Evolutionary conservation across 345 rosid species (phyloP), one percentile per base, ranked within the genome.

Genomic region (Gossypium thurberi): DNA sequence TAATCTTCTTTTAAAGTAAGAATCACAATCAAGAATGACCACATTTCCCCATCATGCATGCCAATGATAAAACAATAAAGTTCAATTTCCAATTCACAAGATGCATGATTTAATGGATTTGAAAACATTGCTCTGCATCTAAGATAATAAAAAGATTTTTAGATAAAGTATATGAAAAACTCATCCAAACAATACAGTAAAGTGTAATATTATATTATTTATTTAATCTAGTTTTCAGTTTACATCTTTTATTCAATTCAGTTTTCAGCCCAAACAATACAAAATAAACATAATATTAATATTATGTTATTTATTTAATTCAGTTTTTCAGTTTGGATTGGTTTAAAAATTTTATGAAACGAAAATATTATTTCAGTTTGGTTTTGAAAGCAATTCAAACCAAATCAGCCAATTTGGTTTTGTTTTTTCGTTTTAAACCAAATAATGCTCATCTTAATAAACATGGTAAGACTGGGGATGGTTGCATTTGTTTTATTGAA

Each of bases 1-100:
- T 63, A 40, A 63, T 63, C 67, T 37, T 63, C 48, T 40, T 37
- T 43, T n/a, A 68, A 48, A 68, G 57, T 48, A 50, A n/a, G 58
- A 48, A 68, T 15, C 17, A 46, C 21, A 48, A 48, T 68, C 4
- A 63, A 63, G 25, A 48, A 26, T 3, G 13, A 17, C 14, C 42
- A 50, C 18, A 12, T 69, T 28, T 0, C 20, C 1, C 3, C 23
- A 6, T 25, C 14, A 9, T 17, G 8, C 0, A 14, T 0, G 4
- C 23, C 59, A 69, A 15, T 9, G 14, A 43, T 63, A 37, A 63
- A 37, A 63, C 12, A 26, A 28, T 28, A 37, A 17, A 37, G 7
- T 62, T 37, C 9, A 4, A 15, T 37, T 37, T 63, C 48, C 67
- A 63, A 20, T 63, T n/a, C 21, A 5, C 8, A 59, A 59, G 42